Percentiles rank a stretch among this genome's conserved stretches.
phyloP scores from a whole-genome alignment of 2,329 filamentous ascomycete species.

The Epichloe sp. region DNA sequence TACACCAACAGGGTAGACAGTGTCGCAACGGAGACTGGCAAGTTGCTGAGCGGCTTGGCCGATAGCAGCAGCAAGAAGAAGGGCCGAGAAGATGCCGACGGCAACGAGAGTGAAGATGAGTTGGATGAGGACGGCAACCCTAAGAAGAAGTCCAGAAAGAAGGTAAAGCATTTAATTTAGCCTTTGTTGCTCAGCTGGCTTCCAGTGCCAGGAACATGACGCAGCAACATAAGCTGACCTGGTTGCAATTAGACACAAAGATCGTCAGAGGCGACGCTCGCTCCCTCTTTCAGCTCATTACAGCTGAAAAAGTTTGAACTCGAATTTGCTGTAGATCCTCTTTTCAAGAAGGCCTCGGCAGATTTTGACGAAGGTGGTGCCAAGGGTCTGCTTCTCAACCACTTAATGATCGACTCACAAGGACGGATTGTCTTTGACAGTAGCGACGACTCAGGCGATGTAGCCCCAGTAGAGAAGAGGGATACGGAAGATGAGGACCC shows the following conservation, averaged over 20 bases:
- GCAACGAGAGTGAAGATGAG: constrained; percentile 53
- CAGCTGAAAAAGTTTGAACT: constrained; percentile 96
- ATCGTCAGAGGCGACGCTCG: constrained; percentile 86
- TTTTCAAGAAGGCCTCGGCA: constrained; percentile 98
- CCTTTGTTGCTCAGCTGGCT: not conserved
- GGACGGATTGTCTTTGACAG: constrained; percentile 97
- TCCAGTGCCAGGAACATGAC: not conserved
- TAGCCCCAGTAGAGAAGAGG: constrained; percentile 20
- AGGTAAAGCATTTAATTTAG: constrained; percentile 36
- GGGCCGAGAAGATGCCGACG: constrained; percentile 50
- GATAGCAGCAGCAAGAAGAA: constrained; percentile 70
- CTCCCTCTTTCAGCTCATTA: constrained; percentile 72
- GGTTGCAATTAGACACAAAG: constrained; percentile 40
- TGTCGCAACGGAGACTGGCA: constrained; percentile 93
- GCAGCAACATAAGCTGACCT: not conserved
- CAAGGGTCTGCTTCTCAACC: constrained; percentile 87
- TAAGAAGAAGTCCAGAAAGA: constrained; percentile 57
- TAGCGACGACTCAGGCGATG: constrained; percentile 67
- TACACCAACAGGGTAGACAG: constrained; percentile 98
- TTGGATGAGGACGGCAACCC: constrained; percentile 48
- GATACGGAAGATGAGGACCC: constrained; percentile 27
- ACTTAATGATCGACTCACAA: constrained; percentile 85
- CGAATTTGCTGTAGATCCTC: constrained; percentile 87
- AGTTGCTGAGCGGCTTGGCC: constrained; percentile 82
- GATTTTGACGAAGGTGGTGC: constrained; percentile 98